These are phyloP conservation scores for Fomitopsis schrenkii DNA, from an alignment of 1,284 basidiomycete genomes.

Conservation along the genomic window DNA sequence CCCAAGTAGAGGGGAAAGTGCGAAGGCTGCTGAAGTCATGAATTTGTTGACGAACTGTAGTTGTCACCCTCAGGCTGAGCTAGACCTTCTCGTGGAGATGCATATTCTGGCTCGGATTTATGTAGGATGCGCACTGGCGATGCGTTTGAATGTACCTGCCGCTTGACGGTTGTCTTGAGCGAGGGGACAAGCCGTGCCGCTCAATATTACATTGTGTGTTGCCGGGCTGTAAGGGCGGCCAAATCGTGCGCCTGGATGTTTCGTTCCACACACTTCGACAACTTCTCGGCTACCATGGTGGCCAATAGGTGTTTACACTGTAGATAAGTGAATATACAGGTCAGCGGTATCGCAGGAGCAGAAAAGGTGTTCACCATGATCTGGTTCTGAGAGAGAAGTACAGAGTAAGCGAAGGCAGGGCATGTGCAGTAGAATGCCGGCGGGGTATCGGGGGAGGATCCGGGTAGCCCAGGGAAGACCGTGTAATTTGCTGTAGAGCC, in stretches of 20 bases:
- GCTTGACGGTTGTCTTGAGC: too few species aligned
- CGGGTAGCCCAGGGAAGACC: slow-evolving; percentile 49
- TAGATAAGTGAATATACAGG: neutral
- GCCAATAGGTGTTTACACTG: slow-evolving; percentile 82
- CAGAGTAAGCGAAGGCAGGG: slow-evolving; percentile 62
- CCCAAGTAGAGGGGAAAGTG: neutral
- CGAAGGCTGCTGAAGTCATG: too few species aligned
- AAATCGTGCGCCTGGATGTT: slow-evolving; percentile 44
- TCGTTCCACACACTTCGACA: slow-evolving; percentile 48
- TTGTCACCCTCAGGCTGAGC: too few species aligned
- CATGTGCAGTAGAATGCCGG: slow-evolving; percentile 65
- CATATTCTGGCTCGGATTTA: too few species aligned
- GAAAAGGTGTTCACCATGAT: slow-evolving; percentile 48
- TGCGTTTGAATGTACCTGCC: too few species aligned
- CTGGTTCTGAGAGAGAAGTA: slow-evolving; percentile 53
- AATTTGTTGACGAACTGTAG: too few species aligned
- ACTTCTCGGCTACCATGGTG: slow-evolving; percentile 48
- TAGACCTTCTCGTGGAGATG: too few species aligned
- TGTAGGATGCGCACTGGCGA: too few species aligned
- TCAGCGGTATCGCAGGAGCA: neutral
- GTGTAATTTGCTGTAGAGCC: slow-evolving; percentile 60
- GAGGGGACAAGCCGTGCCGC: too few species aligned
- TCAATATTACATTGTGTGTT: slow-evolving; percentile 4
- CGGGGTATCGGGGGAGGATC: slow-evolving; percentile 22
- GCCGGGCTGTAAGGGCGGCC: slow-evolving; percentile 19